These are phyloP conservation scores for Talaromyces sp. DNA, from an alignment of 2,329 filamentous ascomycete species.

Conservation along the genomic window DNA sequence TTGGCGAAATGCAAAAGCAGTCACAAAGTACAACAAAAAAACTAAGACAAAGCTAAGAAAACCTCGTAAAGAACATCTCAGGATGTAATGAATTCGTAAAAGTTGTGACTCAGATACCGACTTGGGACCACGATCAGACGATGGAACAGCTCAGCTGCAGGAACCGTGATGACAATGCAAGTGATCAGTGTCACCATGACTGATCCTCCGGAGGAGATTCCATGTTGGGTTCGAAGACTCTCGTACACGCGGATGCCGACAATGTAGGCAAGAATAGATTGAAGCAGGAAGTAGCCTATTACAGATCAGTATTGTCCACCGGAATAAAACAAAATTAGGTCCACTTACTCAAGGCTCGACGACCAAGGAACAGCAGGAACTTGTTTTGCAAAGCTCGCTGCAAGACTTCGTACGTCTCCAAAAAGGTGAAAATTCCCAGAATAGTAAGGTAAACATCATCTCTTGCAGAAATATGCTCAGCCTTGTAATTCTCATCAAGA, in stretches of 20 bases:
- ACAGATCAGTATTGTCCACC: background rate
- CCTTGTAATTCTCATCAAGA: constrained; percentile 37
- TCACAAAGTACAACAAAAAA: background rate
- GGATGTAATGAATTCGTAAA: constrained; percentile 18
- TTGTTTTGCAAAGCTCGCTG: constrained; percentile 38
- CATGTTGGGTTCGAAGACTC: background rate
- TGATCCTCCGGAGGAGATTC: constrained; percentile 9
- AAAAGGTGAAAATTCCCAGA: constrained; percentile 41
- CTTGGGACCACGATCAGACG: constrained; percentile 17
- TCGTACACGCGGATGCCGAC: constrained; percentile 34
- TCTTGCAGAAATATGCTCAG: constrained; percentile 38
- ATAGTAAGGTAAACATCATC: constrained; percentile 48
- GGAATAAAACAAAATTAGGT: background rate
- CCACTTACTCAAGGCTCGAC: constrained; percentile 46
- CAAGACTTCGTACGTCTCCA: constrained; percentile 41
- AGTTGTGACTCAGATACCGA: constrained; percentile 17
- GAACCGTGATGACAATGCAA: constrained; percentile 14
- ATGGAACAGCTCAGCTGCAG: constrained; percentile 16
- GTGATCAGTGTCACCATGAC: constrained; percentile 19
- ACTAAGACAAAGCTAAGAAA: background rate
- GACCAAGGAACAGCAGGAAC: constrained; percentile 41
- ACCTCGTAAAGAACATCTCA: background rate
- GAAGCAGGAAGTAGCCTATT: constrained; percentile 44
- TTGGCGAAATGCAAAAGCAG: background rate
- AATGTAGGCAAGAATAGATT: constrained; percentile 44